Percentiles rank a stretch among this genome's conserved stretches.
phyloP scores from a whole-genome alignment of 73 alveolate species.

The Paramecium sexaurelia region DNA sequence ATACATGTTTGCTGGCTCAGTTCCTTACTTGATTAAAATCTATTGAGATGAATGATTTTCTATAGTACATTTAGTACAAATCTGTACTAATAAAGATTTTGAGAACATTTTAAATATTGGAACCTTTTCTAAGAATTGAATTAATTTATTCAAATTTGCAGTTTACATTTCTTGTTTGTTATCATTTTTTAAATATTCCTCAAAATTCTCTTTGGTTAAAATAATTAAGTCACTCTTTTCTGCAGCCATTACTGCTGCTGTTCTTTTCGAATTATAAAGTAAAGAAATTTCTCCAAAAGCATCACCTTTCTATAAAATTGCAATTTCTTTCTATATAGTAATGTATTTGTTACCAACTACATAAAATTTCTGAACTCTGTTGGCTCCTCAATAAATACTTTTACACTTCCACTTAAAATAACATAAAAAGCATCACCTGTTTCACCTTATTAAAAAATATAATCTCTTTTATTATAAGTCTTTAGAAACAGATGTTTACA shows the following conservation, averaged over 20 bases:
- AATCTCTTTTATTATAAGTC: constrained; percentile 37
- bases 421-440: constrained; percentile 70
- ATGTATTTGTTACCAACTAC: constrained; percentile 44
- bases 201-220: constrained; percentile 50
- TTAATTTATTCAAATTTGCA: constrained; percentile 13
- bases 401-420: constrained; percentile 66
- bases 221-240: constrained; percentile 57
- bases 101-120: not conserved
- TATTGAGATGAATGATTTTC: not conserved
- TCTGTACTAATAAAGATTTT: not conserved
- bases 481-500: constrained; percentile 60
- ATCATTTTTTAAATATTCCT: constrained; percentile 39
- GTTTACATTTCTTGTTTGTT: not conserved
- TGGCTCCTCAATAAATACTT: constrained; percentile 64
- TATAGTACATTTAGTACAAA: not conserved
- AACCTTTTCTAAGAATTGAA: not conserved
- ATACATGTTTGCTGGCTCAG: not conserved
- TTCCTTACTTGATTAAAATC: not conserved
- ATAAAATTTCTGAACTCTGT: constrained; percentile 46
- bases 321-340: constrained; percentile 49
- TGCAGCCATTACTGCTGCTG: constrained; percentile 65
- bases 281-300: constrained; percentile 70
- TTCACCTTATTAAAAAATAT: constrained; percentile 63
- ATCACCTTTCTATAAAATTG: constrained; percentile 42
- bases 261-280: constrained; percentile 59